phyloP scores from a whole-genome alignment of 495 filamentous ascomycete genomes.

The Lineolata rhizophorae region DNA sequence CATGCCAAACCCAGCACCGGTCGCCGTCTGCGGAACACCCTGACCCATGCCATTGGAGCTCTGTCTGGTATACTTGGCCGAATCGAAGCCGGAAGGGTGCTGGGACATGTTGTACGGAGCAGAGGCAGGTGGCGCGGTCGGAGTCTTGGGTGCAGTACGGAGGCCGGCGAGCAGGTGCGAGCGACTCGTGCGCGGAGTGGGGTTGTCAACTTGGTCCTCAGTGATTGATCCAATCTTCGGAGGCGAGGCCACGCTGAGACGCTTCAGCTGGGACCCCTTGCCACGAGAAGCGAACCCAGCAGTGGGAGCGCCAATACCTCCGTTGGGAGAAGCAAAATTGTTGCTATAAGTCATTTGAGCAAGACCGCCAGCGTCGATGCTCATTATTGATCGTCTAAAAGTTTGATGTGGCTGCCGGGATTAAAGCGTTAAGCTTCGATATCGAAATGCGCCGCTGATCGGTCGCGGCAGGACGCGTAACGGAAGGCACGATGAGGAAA shows the following conservation, averaged over 20 bases:
- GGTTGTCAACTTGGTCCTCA: conserved; percentile 36
- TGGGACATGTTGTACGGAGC: conserved; percentile 34
- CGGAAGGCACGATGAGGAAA: too few species aligned
- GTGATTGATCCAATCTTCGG: conserved; percentile 41
- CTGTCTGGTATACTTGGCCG: conserved; percentile 20
- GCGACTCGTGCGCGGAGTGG: conserved; percentile 82
- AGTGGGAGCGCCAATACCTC: conserved; percentile 43
- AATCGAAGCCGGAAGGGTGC: conserved; percentile 24
- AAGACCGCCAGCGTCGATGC: conserved; percentile 97
- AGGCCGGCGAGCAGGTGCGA: conserved; percentile 86
- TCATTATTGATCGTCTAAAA: conserved; percentile 32
- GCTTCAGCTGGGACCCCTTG: conserved; percentile 66
- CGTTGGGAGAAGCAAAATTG: conserved; percentile 40
- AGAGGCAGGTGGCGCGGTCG: conserved; percentile 39
- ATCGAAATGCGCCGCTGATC: too few species aligned
- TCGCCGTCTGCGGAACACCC: conserved; percentile 36
- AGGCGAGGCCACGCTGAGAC: conserved; percentile 39
- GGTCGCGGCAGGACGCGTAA: too few species aligned
- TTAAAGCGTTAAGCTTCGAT: conserved; percentile 7
- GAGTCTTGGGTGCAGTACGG: conserved; percentile 79
- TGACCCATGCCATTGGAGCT: conserved; percentile 22
- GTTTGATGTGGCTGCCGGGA: background rate
- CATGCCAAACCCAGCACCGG: conserved; percentile 36
- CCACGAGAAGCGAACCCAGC: conserved; percentile 69
- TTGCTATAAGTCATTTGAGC: conserved; percentile 93